These are phyloP conservation scores for Solanum stenotomum DNA, from an alignment of 257 asterid genomes.

Conservation along the genomic window DNA sequence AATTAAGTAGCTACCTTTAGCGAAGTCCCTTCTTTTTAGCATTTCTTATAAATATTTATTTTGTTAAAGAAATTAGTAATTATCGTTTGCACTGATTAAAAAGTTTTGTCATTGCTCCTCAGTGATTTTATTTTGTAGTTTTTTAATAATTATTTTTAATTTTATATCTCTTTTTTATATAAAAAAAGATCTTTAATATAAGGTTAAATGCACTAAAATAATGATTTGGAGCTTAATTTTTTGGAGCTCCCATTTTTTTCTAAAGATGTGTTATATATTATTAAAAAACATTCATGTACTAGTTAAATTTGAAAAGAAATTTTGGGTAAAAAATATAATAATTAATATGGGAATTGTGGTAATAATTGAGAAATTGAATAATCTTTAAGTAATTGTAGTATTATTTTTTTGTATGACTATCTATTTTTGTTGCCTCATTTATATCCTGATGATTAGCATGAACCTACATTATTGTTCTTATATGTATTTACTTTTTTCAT, in stretches of 20 bases:
- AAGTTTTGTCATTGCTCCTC: background rate
- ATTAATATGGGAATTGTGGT: too few relatives aligned
- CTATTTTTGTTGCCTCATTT: too few relatives aligned
- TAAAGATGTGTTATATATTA: background rate
- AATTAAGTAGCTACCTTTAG: background rate
- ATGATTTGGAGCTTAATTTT: background rate
- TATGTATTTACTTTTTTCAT: too few relatives aligned
- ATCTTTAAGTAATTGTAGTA: background rate
- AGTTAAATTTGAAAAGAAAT: too few relatives aligned
- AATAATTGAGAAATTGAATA: background rate
- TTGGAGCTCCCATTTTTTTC: background rate
- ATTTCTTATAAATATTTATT: background rate
- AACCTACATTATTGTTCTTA: too few relatives aligned
- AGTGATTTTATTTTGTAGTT: background rate
- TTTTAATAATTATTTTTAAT: too few relatives aligned
- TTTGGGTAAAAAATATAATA: too few relatives aligned
- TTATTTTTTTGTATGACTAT: too few relatives aligned
- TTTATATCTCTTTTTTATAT: background rate
- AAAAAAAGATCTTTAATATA: too few relatives aligned
- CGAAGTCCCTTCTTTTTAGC: background rate
- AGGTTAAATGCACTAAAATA: background rate
- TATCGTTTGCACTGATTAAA: background rate
- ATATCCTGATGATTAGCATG: too few relatives aligned
- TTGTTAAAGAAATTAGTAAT: background rate
- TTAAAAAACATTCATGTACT: too few relatives aligned